These are phyloP conservation scores for Vanilla planifolia DNA, from an alignment of 106 monocot genomes.

Conservation along the genomic window DNA sequence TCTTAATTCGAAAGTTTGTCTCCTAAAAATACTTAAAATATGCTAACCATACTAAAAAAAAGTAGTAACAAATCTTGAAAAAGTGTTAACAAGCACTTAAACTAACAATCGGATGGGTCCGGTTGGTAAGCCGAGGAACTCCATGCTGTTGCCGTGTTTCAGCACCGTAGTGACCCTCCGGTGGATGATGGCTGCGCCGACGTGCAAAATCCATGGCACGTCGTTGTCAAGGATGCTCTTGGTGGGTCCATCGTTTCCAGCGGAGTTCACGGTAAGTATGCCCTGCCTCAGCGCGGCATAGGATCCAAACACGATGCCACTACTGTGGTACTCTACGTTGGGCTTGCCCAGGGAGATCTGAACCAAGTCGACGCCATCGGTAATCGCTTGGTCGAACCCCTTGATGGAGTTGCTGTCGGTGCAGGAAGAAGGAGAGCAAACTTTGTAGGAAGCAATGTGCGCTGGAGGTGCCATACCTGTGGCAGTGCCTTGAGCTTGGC, in stretches of 20 bases:
- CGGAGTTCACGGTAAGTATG: slow-evolving; percentile 8
- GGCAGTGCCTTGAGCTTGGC: slow-evolving; percentile 7
- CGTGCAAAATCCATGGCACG: slow-evolving; percentile 26
- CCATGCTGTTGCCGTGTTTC: slow-evolving; percentile 23
- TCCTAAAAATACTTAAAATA: too few relatives aligned
- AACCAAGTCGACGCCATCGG: slow-evolving; percentile 24
- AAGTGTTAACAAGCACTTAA: too few relatives aligned
- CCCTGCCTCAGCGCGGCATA: slow-evolving; percentile 13
- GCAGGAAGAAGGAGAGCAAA: neutral
- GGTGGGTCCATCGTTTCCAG: slow-evolving; percentile 15
- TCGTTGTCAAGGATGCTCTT: neutral
- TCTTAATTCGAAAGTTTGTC: too few relatives aligned
- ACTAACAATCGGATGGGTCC: too few relatives aligned
- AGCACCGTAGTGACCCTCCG: slow-evolving; percentile 16
- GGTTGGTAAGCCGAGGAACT: slow-evolving; percentile 7
- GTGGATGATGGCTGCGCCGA: slow-evolving; percentile 19
- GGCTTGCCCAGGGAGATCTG: slow-evolving; percentile 14
- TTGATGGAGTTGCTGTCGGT: neutral
- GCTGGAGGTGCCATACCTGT: neutral
- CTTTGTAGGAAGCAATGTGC: slow-evolving; percentile 5
- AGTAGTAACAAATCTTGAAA: too few relatives aligned
- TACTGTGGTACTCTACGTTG: too few relatives aligned
- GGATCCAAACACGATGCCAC: slow-evolving; percentile 2
- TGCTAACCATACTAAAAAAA: too few relatives aligned
- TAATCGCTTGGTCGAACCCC: slow-evolving; percentile 16